Base-by-base conservation (phyloP, 768 basidiomycete species). In the Hygrophoropsis aurantiaca region DNA sequence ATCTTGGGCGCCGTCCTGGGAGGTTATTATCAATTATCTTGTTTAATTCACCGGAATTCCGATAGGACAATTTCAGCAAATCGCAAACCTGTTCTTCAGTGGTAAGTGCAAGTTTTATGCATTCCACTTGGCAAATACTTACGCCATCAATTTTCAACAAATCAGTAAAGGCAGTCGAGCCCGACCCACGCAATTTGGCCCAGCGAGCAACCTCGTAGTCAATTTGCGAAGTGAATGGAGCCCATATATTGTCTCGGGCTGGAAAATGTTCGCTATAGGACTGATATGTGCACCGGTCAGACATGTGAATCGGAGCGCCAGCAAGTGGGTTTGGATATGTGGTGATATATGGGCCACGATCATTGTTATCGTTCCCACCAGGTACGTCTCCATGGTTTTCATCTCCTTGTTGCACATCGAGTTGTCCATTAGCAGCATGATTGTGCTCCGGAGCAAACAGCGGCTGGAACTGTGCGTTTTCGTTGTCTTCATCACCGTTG, bases 201-300 rank as follows among this genome's bases (percentile, higher is more conserved):
- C 74, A 74, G 15, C 50, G 40, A 1, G 67, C 72, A 25, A 74
- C 18, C 45, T 70, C 68, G 71, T 70, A 75, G 34, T 74, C 70
- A 2, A 70, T 30, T 26, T 63, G 33, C 0, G 67, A 68, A 0
- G 11, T 8, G 52, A 75, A 75, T 0, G 67, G 73, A 9, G 67
- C 62, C 38, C 48, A 60, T 13, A 43, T 37, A 20, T 37, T 43
- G 0, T 32, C 23, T 13, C 11, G 5, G 27, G 5, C 20, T 10
- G 9, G 6, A 6, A 43, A n/a, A 13, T 11, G 20, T 20, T n/a
- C 16, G 24, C 20, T 43, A 20, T 42, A 42, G 32, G 42, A 42
- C 42, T 42, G 10, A 1, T 25, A 42, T 19, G 42, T 18, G 2
- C 23, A 25, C 9, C 19, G 24, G 13, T 10, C 4, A 1, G 21